Base-by-base conservation (phyloP, 495 filamentous ascomycete species). In the Podospora bellae-mahoneyi region DNA sequence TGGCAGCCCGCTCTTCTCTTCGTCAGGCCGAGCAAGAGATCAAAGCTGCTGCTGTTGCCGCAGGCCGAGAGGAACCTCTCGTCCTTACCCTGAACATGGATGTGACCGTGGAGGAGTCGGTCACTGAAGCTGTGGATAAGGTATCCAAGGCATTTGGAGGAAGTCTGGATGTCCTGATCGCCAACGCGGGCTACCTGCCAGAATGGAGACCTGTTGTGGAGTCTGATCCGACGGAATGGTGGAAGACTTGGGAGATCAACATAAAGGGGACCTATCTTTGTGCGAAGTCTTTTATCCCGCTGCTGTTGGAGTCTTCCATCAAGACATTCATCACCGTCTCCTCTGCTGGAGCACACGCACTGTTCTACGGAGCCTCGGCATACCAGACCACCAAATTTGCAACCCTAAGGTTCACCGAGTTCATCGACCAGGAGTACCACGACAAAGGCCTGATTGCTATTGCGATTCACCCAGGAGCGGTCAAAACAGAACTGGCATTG, bases 321-420 rank as follows among this genome's bases (percentile, higher is more conserved):
- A 80, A 79, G 67, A 78, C 76, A 30, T 75, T 81, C 32, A 72
- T 84, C 58, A 66, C 75, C 27, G 32, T 78, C 20, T 66, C 78
- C 23, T 81, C 76, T 44, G 64, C 71, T n/a, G 79, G 76, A 0
- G 79, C 79, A 6, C 64, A 77, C 32, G 44, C 65, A 0, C 55
- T 71, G 13, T 26, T n/a, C 0, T 71, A 70, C 0, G 75, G 74
- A 0, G 72, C 75, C 2, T 79, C 76, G 15, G 73, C 73, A 1
- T 87, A 83, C 69, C 77, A 80, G 69, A 70, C 72, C 0, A 75
- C 71, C 44, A 84, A 84, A 65, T 73, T 83, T n/a, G 80, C 23
- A 23, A 23, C 23, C 76, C 4, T 48, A 78, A 0, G 80, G 5
- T 74, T 85, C 53, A 73, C 77, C n/a, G 80, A 84, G 72, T 81